phyloP scores from a whole-genome alignment of 192 early-diverging fungal genomes.

The Dimargaris xerosporica region DNA sequence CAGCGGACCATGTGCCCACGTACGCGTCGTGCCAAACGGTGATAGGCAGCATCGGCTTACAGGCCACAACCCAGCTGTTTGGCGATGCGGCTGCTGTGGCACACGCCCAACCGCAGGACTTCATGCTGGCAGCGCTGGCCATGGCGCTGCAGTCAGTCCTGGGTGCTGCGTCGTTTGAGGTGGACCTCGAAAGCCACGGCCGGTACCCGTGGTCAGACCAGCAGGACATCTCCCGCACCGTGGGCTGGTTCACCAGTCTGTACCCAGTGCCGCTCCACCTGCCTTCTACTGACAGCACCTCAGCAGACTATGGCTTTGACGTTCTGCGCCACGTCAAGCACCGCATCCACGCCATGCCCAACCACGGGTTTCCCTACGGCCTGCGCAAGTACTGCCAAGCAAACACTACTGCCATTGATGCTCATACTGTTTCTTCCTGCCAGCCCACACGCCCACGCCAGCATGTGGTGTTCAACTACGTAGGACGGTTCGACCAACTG shows the following conservation, averaged over 20 bases:
- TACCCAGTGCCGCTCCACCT: slow-evolving; percentile 2
- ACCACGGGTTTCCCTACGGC: neutral
- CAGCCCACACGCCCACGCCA: neutral
- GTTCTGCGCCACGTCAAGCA: slow-evolving; percentile 1
- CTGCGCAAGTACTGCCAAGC: neutral
- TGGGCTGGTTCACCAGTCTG: slow-evolving; percentile 2
- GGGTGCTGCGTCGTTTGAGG: neutral
- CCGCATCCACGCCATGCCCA: neutral
- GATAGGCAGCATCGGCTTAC: neutral
- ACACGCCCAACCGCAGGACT: neutral
- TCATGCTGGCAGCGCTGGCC: neutral
- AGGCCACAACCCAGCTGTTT: neutral
- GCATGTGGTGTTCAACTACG: neutral
- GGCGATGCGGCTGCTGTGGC: neutral
- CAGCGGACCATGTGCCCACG: neutral
- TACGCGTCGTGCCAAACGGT: neutral
- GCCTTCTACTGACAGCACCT: neutral
- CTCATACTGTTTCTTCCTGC: neutral
- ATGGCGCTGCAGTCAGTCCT: neutral
- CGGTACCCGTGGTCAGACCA: neutral
- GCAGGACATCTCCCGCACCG: slow-evolving; percentile 2
- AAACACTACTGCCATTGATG: neutral
- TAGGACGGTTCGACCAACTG: neutral
- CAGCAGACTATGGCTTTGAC: neutral
- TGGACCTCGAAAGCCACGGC: slow-evolving; percentile 8